Evolutionary conservation across 352 stramenopile species (phyloP), one percentile per base, ranked within the genome.

Genomic region (Phytophthora citricola): DNA sequence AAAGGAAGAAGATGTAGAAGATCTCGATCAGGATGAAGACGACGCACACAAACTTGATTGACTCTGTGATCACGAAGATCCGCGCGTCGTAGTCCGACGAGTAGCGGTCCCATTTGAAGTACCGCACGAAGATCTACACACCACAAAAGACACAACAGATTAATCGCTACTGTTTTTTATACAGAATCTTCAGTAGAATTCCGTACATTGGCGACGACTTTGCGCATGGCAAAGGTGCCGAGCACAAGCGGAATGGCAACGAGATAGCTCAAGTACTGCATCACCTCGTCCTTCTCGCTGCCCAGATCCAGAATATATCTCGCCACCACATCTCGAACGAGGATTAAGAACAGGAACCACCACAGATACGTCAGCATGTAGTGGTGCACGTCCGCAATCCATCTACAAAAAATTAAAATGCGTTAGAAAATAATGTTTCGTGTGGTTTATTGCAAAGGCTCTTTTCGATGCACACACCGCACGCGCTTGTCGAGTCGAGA

Each of bases 1-100:
- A 81, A 10, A 79, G 71, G 54, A 94, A 94, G 66, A 93, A 95
- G 60, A 94, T 90, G 70, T 85, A 92, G 58, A 94, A 95, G 24
- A 92, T 75, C 63, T 95, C 87, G 55, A 94, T 78, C 46, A 86
- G 46, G 36, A 95, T 89, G 44, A 93, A 54, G n/a, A 87, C 71
- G 48, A 91, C 79, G 54, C 81, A 87, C 24, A 86, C 43, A 39
- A 92, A 91, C 73, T 92, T 92, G 53, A 93, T 89, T 44, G 71
- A 80, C 56, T 93, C 85, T 0, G 85, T 93, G 46, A 95, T 79
- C 11, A 95, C 80, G 50, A 93, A 90, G 61, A 92, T 90, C 20
- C 87, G 85, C n/a, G 79, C 77, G 47, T 90, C 79, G 61, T 89
- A 88, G 64, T 91, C 80, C 36, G 74, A 74, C 12, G 75, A 76